Percentiles rank a stretch among this genome's conserved stretches.
Conservation (phyloP, 768 basidiomycete genomes). For the Tubosaeta brunneosetosa region DNA sequence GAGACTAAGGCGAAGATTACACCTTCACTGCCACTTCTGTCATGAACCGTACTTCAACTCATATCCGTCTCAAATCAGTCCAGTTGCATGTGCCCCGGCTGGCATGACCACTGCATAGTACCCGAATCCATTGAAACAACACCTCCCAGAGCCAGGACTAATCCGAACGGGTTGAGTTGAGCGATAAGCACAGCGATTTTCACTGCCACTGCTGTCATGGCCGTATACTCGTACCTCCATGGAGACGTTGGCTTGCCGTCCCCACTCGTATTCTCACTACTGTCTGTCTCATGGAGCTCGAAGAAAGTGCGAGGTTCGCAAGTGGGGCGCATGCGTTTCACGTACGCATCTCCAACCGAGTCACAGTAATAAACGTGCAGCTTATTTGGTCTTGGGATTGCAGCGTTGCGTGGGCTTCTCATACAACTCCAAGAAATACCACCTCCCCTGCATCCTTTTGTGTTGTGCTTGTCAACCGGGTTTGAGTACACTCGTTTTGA, state of each 20-base stretch:
- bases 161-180: too few species aligned
- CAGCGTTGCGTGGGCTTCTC: constrained; percentile 45
- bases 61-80: too few species aligned
- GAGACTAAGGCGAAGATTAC: not conserved
- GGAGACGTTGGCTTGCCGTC: constrained; percentile 61
- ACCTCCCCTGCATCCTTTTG: constrained; percentile 12
- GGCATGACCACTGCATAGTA: too few species aligned
- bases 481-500: constrained; percentile 45
- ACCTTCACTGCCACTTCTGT: too few species aligned
- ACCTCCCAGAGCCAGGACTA: too few species aligned
- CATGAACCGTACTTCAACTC: too few species aligned
- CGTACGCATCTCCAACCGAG: constrained; percentile 32
- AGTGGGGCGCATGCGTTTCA: constrained; percentile 55
- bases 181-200: constrained; percentile 37
- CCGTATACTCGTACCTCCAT: constrained; percentile 60
- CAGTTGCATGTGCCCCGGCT: too few species aligned
- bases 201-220: constrained; percentile 62
- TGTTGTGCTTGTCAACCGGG: constrained; percentile 59
- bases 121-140: too few species aligned
- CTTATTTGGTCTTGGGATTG: constrained; percentile 44
- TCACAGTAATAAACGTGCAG: constrained; percentile 27
- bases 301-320: constrained; percentile 60
- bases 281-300: constrained; percentile 54
- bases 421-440: constrained; percentile 45
- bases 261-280: constrained; percentile 52